Conservation (phyloP, 2,329 filamentous ascomycete genomes). For the Ceratocystis alfenasii region DNA sequence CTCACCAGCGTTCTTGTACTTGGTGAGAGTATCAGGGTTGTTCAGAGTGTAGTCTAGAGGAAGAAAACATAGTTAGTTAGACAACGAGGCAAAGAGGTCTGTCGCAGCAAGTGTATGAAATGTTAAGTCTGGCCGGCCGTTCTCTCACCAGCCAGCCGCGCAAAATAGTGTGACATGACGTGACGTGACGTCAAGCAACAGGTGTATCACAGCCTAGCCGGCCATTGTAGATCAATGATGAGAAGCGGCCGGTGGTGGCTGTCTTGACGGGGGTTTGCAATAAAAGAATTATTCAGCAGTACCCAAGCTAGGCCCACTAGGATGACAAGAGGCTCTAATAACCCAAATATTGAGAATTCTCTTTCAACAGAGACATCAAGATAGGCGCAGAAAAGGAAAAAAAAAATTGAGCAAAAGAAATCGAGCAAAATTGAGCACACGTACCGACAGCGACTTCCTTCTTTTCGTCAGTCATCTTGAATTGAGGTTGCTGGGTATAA, state of each 20-base stretch:
- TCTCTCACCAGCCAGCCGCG: too few species aligned
- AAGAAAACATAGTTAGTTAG: conserved; percentile 14
- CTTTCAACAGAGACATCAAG: neutral
- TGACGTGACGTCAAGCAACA: neutral
- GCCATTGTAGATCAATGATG: neutral
- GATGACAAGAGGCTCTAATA: too few species aligned
- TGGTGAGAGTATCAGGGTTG: conserved; percentile 91
- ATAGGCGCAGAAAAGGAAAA: neutral
- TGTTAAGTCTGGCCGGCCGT: too few species aligned
- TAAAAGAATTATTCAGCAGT: conserved; percentile 7
- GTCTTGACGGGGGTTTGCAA: conserved; percentile 16
- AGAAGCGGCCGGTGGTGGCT: neutral
- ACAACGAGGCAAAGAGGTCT: neutral
- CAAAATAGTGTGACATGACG: neutral
- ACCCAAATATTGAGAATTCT: neutral
- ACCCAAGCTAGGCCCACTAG: too few species aligned
- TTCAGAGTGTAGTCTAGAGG: conserved; percentile 72
- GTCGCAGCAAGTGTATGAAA: too few species aligned
- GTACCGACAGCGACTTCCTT: conserved; percentile 33
- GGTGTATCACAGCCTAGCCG: conserved; percentile 9
- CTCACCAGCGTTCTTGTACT: conserved; percentile 93
- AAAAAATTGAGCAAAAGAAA: conserved; percentile 3
- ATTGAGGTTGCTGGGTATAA: conserved; percentile 14
- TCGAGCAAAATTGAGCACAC: conserved; percentile 21
- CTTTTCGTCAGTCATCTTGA: conserved; percentile 35